phyloP scores from a whole-genome alignment of 2,329 filamentous ascomycete species.

The Hirsutella minnesotensis region DNA sequence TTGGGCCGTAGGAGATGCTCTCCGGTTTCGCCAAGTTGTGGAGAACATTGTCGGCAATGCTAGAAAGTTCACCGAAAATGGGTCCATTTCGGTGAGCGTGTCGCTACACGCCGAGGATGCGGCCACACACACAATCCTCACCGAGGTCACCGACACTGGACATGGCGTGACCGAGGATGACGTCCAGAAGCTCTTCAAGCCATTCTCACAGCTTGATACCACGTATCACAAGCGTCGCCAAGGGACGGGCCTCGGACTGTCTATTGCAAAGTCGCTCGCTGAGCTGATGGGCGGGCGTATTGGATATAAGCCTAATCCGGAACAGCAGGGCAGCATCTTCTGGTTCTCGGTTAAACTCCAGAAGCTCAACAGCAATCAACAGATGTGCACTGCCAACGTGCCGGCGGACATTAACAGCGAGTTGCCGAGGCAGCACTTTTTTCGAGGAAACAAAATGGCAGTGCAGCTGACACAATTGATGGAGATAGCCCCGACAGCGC shows the following conservation, averaged over 20 bases:
- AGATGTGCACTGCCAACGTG: slow-evolving; percentile 15
- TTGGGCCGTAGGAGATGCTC: slow-evolving; percentile 40
- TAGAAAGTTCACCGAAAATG: slow-evolving; percentile 48
- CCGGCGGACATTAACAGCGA: slow-evolving; percentile 5
- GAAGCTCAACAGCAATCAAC: slow-evolving; percentile 18
- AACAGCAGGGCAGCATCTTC: slow-evolving; percentile 33
- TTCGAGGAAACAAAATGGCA: slow-evolving; percentile 12
- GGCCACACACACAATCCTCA: slow-evolving; percentile 31
- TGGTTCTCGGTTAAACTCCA: slow-evolving; percentile 31
- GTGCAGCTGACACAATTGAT: slow-evolving; percentile 9
- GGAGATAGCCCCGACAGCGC: too few species aligned
- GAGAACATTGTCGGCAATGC: slow-evolving; percentile 51
- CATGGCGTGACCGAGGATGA: too few species aligned
- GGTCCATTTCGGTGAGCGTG: slow-evolving; percentile 33
- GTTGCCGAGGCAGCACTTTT: slow-evolving; percentile 6
- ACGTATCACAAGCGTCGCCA: slow-evolving; percentile 40
- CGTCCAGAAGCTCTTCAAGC: slow-evolving; percentile 37
- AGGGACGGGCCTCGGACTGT: slow-evolving; percentile 45
- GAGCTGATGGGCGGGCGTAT: slow-evolving; percentile 43
- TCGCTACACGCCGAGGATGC: slow-evolving; percentile 27
- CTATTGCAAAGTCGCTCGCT: slow-evolving; percentile 41
- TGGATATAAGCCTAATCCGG: slow-evolving; percentile 28
- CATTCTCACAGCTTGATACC: slow-evolving; percentile 43
- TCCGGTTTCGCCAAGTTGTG: slow-evolving; percentile 48
- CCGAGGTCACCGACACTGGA: too few species aligned